phyloP scores from a whole-genome alignment of 306 rosid genomes.

The Castanopsis chinensis region DNA sequence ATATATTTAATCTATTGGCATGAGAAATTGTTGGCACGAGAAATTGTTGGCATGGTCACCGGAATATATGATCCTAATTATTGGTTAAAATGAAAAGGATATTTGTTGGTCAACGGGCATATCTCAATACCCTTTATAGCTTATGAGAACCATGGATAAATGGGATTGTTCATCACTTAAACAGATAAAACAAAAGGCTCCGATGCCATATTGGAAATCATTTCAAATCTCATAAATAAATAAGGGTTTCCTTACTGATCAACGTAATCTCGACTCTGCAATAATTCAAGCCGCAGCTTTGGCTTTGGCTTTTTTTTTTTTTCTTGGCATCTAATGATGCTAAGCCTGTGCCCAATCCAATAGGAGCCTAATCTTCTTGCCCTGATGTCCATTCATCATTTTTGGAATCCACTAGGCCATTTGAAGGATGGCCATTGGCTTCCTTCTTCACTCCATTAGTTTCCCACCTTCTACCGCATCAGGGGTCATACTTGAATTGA shows the following conservation, averaged over 20 bases:
- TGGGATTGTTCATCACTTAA: constrained; percentile 20
- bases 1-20: not conserved
- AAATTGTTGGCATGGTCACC: not conserved
- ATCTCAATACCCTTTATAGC: constrained; percentile 19
- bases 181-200: constrained; percentile 22
- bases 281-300: no score
- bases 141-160: constrained; percentile 10
- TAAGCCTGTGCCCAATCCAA: no score
- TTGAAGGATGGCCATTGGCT: no score
- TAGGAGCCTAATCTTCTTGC: no score
- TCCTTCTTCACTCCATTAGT: no score
- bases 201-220: not conserved
- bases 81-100: constrained; percentile 10
- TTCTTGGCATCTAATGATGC: no score
- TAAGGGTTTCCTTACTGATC: not conserved
- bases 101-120: not conserved
- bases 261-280: no score
- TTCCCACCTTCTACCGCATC: no score
- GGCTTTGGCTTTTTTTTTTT: no score
- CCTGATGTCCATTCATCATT: no score
- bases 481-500: no score
- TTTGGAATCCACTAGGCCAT: no score
- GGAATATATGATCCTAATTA: not conserved
- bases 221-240: constrained; percentile 27
- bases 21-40: not conserved